Percentiles rank a stretch among this genome's conserved stretches.
phyloP scores from a whole-genome alignment of 768 basidiomycete species.

The Rhizopogon vinicolor region DNA sequence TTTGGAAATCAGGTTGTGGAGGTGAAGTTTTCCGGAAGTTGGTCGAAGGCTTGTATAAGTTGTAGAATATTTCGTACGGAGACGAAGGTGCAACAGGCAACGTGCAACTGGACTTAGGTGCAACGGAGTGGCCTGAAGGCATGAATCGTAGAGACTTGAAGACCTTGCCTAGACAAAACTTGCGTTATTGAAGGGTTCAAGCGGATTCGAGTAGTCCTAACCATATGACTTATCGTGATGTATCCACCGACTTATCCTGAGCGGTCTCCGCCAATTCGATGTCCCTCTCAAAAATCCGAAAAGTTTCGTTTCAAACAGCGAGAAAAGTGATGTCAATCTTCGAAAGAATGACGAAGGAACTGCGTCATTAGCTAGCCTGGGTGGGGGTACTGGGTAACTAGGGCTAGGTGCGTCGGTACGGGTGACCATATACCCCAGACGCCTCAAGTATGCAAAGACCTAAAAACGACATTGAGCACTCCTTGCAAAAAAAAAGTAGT shows the following conservation, averaged over 20 bases:
- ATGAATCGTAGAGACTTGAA: slow-evolving; percentile 72
- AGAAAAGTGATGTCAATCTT: slow-evolving; percentile 10
- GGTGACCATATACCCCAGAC: slow-evolving; percentile 86
- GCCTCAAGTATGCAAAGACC: slow-evolving; percentile 91
- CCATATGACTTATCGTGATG: slow-evolving; percentile 48
- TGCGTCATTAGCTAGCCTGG: slow-evolving; percentile 16
- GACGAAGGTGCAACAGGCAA: slow-evolving; percentile 23
- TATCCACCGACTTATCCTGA: slow-evolving; percentile 45
- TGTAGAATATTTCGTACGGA: slow-evolving; percentile 82
- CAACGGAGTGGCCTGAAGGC: slow-evolving; percentile 54
- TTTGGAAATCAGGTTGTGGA: slow-evolving; percentile 77
- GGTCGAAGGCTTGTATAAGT: slow-evolving; percentile 88
- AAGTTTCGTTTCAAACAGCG: slow-evolving; percentile 4
- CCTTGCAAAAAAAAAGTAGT: slow-evolving; percentile 7
- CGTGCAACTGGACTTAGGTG: slow-evolving; percentile 18
- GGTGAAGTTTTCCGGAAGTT: slow-evolving; percentile 76
- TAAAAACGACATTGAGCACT: slow-evolving; percentile 23
- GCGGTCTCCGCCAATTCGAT: slow-evolving; percentile 65
- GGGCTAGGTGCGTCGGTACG: slow-evolving; percentile 60
- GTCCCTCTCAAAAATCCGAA: slow-evolving; percentile 7
- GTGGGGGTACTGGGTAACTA: slow-evolving; percentile 48
- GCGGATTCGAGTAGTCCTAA: slow-evolving; percentile 25
- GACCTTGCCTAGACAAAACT: slow-evolving; percentile 46
- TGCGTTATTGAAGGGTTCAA: slow-evolving; percentile 1
- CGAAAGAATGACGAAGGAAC: neutral